Percentiles rank a stretch among this genome's conserved stretches.
These are phyloP conservation scores for Friedmanniomyces simplex DNA, from an alignment of 495 filamentous ascomycete species.

Conservation along the genomic window DNA sequence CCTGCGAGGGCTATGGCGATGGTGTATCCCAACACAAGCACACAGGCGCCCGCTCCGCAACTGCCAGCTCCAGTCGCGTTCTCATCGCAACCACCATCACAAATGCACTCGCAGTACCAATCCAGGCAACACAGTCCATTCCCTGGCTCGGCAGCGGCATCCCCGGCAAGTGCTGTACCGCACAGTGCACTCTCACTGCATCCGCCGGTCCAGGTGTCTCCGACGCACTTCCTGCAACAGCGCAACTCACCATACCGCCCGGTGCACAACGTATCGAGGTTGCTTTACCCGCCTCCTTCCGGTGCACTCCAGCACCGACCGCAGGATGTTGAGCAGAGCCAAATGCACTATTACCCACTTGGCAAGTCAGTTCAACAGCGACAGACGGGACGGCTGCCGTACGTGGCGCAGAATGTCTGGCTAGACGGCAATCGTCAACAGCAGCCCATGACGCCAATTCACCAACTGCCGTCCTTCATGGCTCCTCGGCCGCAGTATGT, in stretches of 20 bases:
- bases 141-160: constrained; percentile 27
- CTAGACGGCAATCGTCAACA: constrained; percentile 17
- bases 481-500: constrained; percentile 4
- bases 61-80: constrained; percentile 41
- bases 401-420: constrained; percentile 37
- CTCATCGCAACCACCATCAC: constrained; percentile 41
- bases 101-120: constrained; percentile 30
- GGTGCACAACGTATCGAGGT: constrained; percentile 74
- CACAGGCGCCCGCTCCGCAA: no score
- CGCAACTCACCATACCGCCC: constrained; percentile 84
- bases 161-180: constrained; percentile 24
- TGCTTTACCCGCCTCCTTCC: constrained; percentile 80
- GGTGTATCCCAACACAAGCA: constrained; percentile 47
- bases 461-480: constrained; percentile 29
- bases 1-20: constrained; percentile 48
- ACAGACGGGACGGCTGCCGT: constrained; percentile 74
- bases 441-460: constrained; percentile 20
- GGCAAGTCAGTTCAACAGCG: constrained; percentile 68
- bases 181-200: no score
- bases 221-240: constrained; percentile 51
- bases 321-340: constrained; percentile 50
- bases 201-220: constrained; percentile 50
- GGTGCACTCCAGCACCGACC: constrained; percentile 64
- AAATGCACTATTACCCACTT: constrained; percentile 95
- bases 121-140: constrained; percentile 32